Evolutionary conservation across 1,139 yeast species (phyloP).

Genomic region (Blastobotrys serpentis): DNA sequence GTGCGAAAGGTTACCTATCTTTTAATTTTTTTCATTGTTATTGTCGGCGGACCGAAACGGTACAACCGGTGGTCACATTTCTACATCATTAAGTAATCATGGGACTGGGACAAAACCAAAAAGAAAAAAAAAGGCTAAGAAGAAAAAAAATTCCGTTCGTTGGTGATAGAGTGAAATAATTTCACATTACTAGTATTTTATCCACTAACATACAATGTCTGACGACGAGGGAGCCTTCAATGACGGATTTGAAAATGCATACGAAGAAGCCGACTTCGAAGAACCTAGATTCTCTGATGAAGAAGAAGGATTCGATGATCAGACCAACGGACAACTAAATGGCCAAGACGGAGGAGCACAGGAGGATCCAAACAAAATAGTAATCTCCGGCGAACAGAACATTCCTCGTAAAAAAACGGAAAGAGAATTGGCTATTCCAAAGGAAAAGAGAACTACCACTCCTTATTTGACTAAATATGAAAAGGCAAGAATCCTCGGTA

Average conservation of each 20-base stretch:
- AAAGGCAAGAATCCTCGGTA: conserved; percentile 93
- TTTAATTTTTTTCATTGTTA: neutral
- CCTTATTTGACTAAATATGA: conserved; percentile 99
- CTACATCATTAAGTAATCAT: neutral
- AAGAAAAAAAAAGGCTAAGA: neutral
- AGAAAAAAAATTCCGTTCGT: neutral
- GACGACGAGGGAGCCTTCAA: conserved; percentile 48
- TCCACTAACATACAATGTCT: conserved; percentile 13
- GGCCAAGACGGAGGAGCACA: conserved; percentile 44
- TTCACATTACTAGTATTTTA: neutral
- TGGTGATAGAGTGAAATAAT: conserved; percentile 5
- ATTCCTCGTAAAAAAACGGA: conserved; percentile 62
- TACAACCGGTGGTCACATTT: neutral
- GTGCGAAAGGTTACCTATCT: neutral
- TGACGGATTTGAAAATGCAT: conserved; percentile 71
- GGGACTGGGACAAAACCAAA: neutral
- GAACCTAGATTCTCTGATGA: conserved; percentile 69
- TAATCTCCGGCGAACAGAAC: conserved; percentile 38
- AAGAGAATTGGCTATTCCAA: conserved; percentile 84
- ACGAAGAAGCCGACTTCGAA: conserved; percentile 66
- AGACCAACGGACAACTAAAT: conserved; percentile 36
- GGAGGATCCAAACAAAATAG: conserved; percentile 61
- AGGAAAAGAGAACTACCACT: conserved; percentile 85
- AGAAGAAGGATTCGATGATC: conserved; percentile 59
- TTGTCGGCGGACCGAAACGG: neutral